Base-by-base conservation (phyloP, 2,329 filamentous ascomycete genomes). In the Aspergillus piperis region DNA sequence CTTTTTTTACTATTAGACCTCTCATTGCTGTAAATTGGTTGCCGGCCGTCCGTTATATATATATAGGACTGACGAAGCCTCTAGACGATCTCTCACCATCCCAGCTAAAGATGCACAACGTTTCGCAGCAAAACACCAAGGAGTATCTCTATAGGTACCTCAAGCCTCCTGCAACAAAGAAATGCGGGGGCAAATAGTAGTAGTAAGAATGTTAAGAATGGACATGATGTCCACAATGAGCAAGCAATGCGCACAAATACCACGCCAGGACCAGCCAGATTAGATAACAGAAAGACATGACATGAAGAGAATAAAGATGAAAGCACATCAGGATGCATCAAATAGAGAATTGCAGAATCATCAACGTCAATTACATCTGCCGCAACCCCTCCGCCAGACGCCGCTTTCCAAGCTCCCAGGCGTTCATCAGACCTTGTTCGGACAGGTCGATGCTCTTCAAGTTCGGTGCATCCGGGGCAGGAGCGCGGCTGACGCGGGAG, bases 371-470 rank as follows among this genome's bases (percentile, higher is more conserved):
- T 63, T 71, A 75, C 71, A 75, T 75, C 63, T 73, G 91, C 75
- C 94, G 87, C 83, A 97, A 83, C 84, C 92, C 90, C 80, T 97
- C 93, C 48, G 91, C 90, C 73, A 96, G 80, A 79, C 96, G 94
- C 71, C 89, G 89, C 83, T 95, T 96, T 75, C 93, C 94, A 76
- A 97, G 90, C 76, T 96, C 91, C 78, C 93, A 95, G 67, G 94
- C 83, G 80, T 96, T 97, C 78, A 96, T 88, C 76, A 98, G 87
- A 54, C 94, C 94, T 79, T 97, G 92, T 79, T 98, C 94, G 71
- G 92, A 96, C 58, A 98, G 87, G 76, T 98, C 94, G 77, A 98
- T 94, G 74, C 90, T 91, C 82, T 95, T 92, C 77, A 97, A 86
- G 73, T 92, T 92, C 8, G 86, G 83, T 69, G 92, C 89, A 80